Evolutionary conservation across 306 rosid species (phyloP), one percentile per base, ranked within the genome.

Genomic region (Medicago arabica): DNA sequence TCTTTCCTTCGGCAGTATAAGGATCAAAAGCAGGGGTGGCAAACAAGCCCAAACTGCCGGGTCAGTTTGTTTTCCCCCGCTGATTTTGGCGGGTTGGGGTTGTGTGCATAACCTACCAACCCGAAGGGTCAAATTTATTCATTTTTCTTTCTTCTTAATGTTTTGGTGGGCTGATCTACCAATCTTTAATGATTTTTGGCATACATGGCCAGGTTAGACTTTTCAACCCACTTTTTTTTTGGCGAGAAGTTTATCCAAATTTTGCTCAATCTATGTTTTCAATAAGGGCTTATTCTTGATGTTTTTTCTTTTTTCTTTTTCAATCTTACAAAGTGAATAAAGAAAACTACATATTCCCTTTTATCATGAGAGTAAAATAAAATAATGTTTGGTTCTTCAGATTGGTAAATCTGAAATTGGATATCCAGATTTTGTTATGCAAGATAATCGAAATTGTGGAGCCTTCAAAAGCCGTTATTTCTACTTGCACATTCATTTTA

Each of bases 331-430:
- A 4, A 53, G 41, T 64, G 36, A 77, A 53, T 67, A 18, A 43
- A 40, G 39, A 60, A 36, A 59, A 46, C 18, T 19, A 17, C 75
- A 17, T 44, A 63, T 31, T 28, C n/a, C 44, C 15, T 12, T 47
- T 40, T 41, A 47, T 23, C 40, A 23, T 16, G 17, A n/a, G 54
- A n/a, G 23, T n/a, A 46, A 31, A 80, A n/a, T 18, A 47, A 17
- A 80, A 21, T 47, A 46, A 21, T 73, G 55, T 49, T 38, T 31
- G 41, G 21, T 59, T 36, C 49, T 25, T 61, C 11, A 59, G 23
- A 74, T 74, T 58, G 71, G 66, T 16, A 73, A 67, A 58, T 58
- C 47, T 75, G 69, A 75, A 81, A 16, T 60, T 69, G 62, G 62
- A 51, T 67, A 17, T 39, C 65, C 9, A 16, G 28, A 69, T 31